Evolutionary conservation across 371 early-diverging fungal species (phyloP).

Genomic region (Sanchytrium tribonematis): DNA sequence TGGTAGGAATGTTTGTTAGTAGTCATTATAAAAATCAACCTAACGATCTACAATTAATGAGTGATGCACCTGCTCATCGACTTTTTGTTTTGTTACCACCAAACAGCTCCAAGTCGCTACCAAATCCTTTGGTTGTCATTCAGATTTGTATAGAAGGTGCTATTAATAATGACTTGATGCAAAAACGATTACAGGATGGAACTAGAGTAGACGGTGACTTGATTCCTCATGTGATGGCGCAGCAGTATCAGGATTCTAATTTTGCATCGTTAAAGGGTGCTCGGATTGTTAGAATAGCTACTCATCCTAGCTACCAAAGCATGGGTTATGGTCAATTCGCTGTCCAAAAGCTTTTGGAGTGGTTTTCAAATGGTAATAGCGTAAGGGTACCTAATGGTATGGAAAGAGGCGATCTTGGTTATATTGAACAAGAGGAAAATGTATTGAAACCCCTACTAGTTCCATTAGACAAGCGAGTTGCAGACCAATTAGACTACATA

Average conservation of each 20-base stretch:
- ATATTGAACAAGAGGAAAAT: neutral
- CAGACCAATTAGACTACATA: conserved; percentile 57
- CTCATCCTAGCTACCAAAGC: conserved; percentile 81
- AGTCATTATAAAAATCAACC: conserved; percentile 99
- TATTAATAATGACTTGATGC: conserved; percentile 54
- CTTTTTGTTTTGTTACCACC: conserved; percentile 87
- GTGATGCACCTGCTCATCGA: conserved; percentile 94
- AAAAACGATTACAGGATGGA: conserved; percentile 54
- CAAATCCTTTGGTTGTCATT: conserved; percentile 78
- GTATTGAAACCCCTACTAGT: conserved; percentile 59
- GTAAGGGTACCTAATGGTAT: conserved; percentile 17
- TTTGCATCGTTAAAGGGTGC: conserved; percentile 80
- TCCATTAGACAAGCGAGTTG: conserved; percentile 40
- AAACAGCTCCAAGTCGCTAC: conserved; percentile 26
- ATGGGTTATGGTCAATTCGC: conserved; percentile 94
- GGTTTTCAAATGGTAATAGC: conserved; percentile 28
- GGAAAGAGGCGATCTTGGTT: conserved; percentile 23
- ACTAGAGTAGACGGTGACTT: conserved; percentile 74
- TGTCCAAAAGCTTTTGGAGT: conserved; percentile 42
- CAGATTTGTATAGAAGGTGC: conserved; percentile 71
- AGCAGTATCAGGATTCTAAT: conserved; percentile 83
- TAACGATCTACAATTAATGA: conserved; percentile 90
- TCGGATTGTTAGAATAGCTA: conserved; percentile 97
- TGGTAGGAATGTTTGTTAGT: conserved; percentile 86
- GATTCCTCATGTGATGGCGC: conserved; percentile 77